Evolutionary conservation across 257 asterid genomes (phyloP).

Genomic region (Salvia miltiorrhiza): DNA sequence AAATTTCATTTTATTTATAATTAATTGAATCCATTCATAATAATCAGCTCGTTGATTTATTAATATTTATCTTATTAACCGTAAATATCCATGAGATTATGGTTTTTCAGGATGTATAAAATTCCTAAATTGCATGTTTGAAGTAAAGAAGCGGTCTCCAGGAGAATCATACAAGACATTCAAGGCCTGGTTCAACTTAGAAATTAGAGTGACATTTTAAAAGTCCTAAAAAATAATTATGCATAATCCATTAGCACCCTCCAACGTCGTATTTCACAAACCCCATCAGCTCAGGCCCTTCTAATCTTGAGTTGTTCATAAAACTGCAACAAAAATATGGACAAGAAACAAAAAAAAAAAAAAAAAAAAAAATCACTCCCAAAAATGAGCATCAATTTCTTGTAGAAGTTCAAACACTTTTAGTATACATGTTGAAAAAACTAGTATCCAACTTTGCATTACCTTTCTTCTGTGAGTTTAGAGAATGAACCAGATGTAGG

Average conservation of each 20-base stretch:
- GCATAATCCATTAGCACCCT: conserved; percentile 26
- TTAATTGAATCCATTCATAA: no score
- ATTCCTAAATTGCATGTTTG: no score
- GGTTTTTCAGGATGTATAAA: no score
- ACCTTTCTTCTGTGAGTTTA: conserved; percentile 56
- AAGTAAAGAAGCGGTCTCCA: no score
- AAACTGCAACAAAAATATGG: conserved; percentile 34
- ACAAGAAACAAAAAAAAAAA: background rate
- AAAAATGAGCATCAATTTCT: background rate
- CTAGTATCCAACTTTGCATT: background rate
- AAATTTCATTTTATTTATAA: no score
- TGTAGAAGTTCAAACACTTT: background rate
- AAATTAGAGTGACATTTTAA: background rate
- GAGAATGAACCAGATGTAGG: conserved; percentile 59
- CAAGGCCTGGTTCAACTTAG: background rate
- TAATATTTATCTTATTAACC: no score
- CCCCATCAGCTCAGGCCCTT: conserved; percentile 74
- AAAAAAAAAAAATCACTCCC: background rate
- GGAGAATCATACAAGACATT: background rate
- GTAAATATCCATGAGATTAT: no score
- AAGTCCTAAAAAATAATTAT: background rate
- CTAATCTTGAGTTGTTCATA: conserved; percentile 51
- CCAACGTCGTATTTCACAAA: conserved; percentile 51
- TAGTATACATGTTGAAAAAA: no score
- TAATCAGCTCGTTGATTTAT: no score